Evolutionary conservation across 2,329 filamentous ascomycete genomes (phyloP), one percentile per base, ranked within the genome.

Genomic region (Keithomyces neogunnii): DNA sequence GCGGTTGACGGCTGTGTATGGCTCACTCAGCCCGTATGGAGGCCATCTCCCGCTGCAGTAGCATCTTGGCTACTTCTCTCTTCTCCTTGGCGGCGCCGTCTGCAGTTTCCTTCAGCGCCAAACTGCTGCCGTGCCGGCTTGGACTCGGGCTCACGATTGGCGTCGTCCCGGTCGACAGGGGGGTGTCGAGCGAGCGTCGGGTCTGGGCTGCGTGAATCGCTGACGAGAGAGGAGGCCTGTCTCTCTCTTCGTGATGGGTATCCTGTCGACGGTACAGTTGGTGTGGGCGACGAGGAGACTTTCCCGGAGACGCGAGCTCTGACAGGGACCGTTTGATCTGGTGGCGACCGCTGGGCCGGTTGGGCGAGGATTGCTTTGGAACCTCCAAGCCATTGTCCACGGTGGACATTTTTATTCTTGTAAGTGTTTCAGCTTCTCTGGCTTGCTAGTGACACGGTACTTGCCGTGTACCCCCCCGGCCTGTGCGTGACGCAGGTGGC

Each of bases 291-390:
- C 73, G 71, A 63, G 60, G 57, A 56, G 69, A 65, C 52, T 66
- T 71, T 53, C 70, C 66, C 28, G 77, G 75, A 36, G 74, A 72
- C 29, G 76, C 69, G 48, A 80, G 59, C 56, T 81, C 78, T 44
- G 74, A 75, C 53, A 81, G 72, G 45, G 81, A 83, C 35, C 77
- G 74, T 54, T 72, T 76, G 53, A 81, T 69, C 57, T 78, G 76
- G 58, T 80, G 79, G 53, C 73, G 73, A 64, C 61, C 57, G 61
- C 58, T 59, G 30, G 60, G 55, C 49, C 59, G 60, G 31, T 55
- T 43, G 29, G 57, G 44, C 13, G 43, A 33, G 10, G 47, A 2
- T 35, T 46, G 52, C 35, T 47, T 29, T n/a, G 30, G 26, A n/a
- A 36, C 47, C n/a, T 49, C 51, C 42, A 40, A 29, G 36, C 47